Percentiles rank a stretch among this genome's conserved stretches.
Evolutionary conservation across 2,329 filamentous ascomycete genomes (phyloP).

Genomic region (Exophiala sideris): DNA sequence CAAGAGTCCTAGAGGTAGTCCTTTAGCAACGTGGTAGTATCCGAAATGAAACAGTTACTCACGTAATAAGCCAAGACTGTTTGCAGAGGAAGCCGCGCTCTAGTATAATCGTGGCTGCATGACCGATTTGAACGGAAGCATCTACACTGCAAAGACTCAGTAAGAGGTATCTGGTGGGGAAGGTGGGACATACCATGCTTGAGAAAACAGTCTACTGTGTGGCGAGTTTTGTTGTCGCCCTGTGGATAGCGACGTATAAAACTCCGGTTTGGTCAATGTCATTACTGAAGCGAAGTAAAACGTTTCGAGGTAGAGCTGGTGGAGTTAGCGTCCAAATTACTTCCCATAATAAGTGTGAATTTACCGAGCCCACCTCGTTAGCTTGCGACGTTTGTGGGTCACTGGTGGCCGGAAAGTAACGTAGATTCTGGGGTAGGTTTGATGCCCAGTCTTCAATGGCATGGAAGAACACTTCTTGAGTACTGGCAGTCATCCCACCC

Average conservation of each 20-base stretch:
- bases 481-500: not conserved
- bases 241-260: not conserved
- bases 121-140: not conserved
- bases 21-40: not conserved
- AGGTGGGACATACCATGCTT: not conserved
- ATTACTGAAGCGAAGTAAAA: slow-evolving; percentile 1
- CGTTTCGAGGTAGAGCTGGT: slow-evolving; percentile 3
- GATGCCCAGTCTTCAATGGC: slow-evolving; percentile 1
- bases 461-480: slow-evolving; percentile 4
- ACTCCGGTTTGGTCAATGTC: not conserved
- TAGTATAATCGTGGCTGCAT: not conserved
- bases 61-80: not conserved
- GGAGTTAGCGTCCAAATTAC: not conserved
- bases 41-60: not conserved
- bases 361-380: not conserved
- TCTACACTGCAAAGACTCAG: not conserved
- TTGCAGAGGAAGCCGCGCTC: not conserved
- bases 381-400: not conserved
- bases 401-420: not conserved
- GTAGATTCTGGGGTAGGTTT: slow-evolving; percentile 3
- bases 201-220: not conserved
- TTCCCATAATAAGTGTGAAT: not conserved
- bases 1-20: not conserved
- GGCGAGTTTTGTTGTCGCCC: not conserved
- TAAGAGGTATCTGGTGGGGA: not conserved